Base-by-base conservation (phyloP, 129 eudicot species). In the Chrysanthemum makinoi region DNA sequence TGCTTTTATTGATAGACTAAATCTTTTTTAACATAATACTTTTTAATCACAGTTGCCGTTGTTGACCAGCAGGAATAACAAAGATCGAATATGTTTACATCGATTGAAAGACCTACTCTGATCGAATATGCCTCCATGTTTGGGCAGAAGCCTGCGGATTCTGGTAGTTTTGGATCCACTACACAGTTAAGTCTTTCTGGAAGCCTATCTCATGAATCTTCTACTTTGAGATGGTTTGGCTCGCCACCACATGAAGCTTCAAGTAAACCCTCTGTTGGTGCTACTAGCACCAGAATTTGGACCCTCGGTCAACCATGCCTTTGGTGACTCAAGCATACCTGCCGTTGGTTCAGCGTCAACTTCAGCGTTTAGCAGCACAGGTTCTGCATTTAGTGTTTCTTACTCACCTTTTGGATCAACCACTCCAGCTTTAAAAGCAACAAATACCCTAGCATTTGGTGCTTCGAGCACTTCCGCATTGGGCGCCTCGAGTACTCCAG, bases 91-190 rank as follows among this genome's bases (percentile, higher is more conserved):
- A n/a, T n/a, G n/a, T n/a, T n/a, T n/a, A n/a, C n/a, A n/a, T n/a
- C n/a, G n/a, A n/a, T n/a, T n/a, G n/a, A n/a, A n/a, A n/a, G n/a
- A n/a, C n/a, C n/a, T n/a, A n/a, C n/a, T n/a, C n/a, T n/a, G n/a
- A n/a, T n/a, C n/a, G n/a, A n/a, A n/a, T n/a, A n/a, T 20, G 69
- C 88, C 20, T 82, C 88, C 20, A 77, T 66, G 22, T 91, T 88
- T 57, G 91, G 91, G 19, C 97, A 91, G 76, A 85, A 90, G 80
- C 91, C 95, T 60, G 69, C 85, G 20, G 20, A 20, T 16, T 87
- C 85, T 75, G 91, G 97, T 68, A 89, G 88, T 33, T 85, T 87
- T 67, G 91, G 88, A 63, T 80, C 88, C 24, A 77, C 85, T 35
- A 70, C 88, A 59, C 88, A 72, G 66, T 28, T 91, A 62, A 83